These are phyloP conservation scores for Oryza rufipogon DNA, from an alignment of 176 grass and related monocot species.

Conservation along the genomic window DNA sequence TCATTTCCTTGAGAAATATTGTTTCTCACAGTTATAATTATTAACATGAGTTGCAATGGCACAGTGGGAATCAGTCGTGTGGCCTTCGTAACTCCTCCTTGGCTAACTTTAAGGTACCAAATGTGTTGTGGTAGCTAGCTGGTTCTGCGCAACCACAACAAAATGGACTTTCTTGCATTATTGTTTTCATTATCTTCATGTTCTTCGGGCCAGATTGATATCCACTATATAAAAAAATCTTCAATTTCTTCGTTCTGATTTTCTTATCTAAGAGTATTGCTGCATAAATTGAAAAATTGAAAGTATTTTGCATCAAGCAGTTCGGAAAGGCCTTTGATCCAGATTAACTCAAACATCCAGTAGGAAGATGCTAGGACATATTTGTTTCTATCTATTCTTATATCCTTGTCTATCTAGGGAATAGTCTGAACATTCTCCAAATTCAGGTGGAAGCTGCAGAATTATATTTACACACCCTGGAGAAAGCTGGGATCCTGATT, in stretches of 20 bases:
- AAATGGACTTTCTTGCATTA: constrained; percentile 19
- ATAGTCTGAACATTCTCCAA: constrained; percentile 26
- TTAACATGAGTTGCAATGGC: constrained; percentile 34
- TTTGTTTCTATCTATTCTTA: constrained; percentile 13
- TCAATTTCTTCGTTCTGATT: constrained; percentile 19
- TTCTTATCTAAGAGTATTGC: constrained; percentile 18
- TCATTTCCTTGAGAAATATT: not conserved
- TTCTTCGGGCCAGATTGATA: not conserved
- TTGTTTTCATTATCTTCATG: not conserved
- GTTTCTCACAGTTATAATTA: constrained; percentile 21
- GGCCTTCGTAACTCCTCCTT: constrained; percentile 88
- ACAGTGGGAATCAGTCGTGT: constrained; percentile 75
- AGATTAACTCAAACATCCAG: not conserved
- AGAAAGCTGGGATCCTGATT: constrained; percentile 80
- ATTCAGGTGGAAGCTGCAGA: constrained; percentile 88
- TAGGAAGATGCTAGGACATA: constrained; percentile 16
- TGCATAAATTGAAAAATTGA: constrained; percentile 6
- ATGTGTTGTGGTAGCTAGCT: not conserved
- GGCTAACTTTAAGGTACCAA: constrained; percentile 73
- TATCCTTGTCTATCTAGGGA: constrained; percentile 16
- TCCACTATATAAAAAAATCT: not conserved
- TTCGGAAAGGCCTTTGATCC: not conserved
- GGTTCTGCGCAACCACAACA: not conserved
- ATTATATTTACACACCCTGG: constrained; percentile 67
- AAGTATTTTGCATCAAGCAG: not conserved